Conservation (phyloP, 78 protist genomes). For the Tieghemostelium lacteum region DNA sequence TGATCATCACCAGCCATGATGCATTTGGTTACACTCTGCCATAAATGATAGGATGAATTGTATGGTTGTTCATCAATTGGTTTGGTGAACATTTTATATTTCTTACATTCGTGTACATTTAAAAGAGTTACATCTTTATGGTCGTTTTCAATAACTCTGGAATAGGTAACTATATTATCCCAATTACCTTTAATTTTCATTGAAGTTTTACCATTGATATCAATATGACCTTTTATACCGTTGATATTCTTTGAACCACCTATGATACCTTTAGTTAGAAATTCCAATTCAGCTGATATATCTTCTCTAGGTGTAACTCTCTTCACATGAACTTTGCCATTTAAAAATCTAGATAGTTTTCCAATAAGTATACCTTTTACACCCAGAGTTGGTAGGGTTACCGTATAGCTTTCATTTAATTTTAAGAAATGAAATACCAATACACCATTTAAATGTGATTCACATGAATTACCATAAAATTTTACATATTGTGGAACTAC, state of each 20-base stretch:
- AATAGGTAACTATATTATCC: conserved; percentile 23
- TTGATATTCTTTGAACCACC: conserved; percentile 24
- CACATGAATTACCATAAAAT: conserved; percentile 64
- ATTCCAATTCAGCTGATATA: conserved; percentile 26
- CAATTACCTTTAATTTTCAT: conserved; percentile 49
- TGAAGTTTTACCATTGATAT: background rate
- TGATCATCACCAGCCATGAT: conserved; percentile 37
- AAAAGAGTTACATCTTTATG: background rate
- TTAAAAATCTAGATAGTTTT: background rate
- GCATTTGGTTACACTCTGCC: conserved; percentile 54
- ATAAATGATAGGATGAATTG: conserved; percentile 35
- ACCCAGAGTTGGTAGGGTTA: conserved; percentile 50
- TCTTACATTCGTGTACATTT: background rate
- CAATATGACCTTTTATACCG: conserved; percentile 45
- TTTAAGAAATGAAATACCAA: conserved; percentile 33
- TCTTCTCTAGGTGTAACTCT: background rate
- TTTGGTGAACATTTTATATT: background rate
- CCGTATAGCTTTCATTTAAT: background rate
- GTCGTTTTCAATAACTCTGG: background rate
- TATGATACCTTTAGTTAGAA: conserved; percentile 16
- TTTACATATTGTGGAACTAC: conserved; percentile 57
- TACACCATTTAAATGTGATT: conserved; percentile 31
- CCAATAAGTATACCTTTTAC: conserved; percentile 49
- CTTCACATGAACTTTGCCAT: conserved; percentile 12
- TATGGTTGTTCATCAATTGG: conserved; percentile 48